Conservation (phyloP, 768 basidiomycete genomes). For the Dioszegia aurantiaca region DNA sequence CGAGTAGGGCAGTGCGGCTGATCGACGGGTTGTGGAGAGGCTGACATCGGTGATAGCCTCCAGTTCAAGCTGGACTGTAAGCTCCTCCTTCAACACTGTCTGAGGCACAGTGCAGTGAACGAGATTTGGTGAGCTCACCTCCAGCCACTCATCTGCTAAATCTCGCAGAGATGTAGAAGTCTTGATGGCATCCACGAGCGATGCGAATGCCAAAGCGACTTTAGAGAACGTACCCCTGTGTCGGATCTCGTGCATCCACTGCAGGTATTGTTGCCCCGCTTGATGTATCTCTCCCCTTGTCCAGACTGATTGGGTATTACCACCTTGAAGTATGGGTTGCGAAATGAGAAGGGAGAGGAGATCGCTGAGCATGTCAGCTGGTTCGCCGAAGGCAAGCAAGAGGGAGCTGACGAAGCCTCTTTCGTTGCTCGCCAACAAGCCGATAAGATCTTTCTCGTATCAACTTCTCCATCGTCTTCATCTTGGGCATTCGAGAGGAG, state of each 20-base stretch:
- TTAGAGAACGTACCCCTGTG: slow-evolving; percentile 51
- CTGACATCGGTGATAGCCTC: slow-evolving; percentile 32
- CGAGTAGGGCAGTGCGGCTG: slow-evolving; percentile 47
- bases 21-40: slow-evolving; percentile 46
- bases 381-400: neutral
- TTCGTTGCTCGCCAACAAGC: slow-evolving; percentile 51
- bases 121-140: slow-evolving; percentile 24
- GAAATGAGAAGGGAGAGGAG: slow-evolving; percentile 30
- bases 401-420: slow-evolving; percentile 41
- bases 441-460: slow-evolving; percentile 40
- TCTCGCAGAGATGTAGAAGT: slow-evolving; percentile 10
- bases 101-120: neutral
- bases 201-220: slow-evolving; percentile 42
- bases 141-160: slow-evolving; percentile 36
- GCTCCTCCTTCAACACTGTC: too few species aligned
- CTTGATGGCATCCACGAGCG: slow-evolving; percentile 32
- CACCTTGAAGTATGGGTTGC: slow-evolving; percentile 22
- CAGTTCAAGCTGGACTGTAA: slow-evolving; percentile 37
- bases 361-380: slow-evolving; percentile 21
- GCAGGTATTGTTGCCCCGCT: slow-evolving; percentile 38
- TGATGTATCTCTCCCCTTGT: slow-evolving; percentile 19
- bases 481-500: slow-evolving; percentile 25
- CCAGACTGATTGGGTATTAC: slow-evolving; percentile 27
- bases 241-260: slow-evolving; percentile 49
- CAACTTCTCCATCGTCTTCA: slow-evolving; percentile 27